Conservation (phyloP, 495 filamentous ascomycete genomes). For the Penicillium robsamsonii region DNA sequence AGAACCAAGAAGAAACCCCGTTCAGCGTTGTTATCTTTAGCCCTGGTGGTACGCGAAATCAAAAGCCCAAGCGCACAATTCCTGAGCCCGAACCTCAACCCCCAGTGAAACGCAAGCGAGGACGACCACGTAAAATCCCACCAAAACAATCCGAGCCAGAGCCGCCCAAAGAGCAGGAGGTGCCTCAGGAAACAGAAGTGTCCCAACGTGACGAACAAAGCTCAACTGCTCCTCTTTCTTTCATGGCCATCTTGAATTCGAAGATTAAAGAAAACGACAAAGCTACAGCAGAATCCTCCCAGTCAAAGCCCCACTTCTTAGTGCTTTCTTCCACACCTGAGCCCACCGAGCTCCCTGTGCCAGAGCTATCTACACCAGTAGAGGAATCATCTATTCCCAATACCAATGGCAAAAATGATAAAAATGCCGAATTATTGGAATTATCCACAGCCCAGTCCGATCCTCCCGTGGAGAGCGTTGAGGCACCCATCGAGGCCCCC, state of each 20-base stretch:
- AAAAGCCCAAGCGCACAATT: conserved; percentile 14
- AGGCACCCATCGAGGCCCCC: not conserved
- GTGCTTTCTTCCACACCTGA: not conserved
- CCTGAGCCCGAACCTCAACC: conserved; percentile 18
- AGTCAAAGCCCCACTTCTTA: not conserved
- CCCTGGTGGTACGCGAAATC: not conserved
- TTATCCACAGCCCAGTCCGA: not conserved
- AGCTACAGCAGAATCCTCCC: not conserved
- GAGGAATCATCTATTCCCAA: not conserved
- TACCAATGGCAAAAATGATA: not conserved
- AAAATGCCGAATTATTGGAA: too few species aligned
- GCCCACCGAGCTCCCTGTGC: not conserved
- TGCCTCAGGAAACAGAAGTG: not conserved
- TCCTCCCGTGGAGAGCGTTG: not conserved
- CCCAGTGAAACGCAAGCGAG: conserved; percentile 21
- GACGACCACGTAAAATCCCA: conserved; percentile 16
- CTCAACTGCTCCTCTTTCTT: not conserved
- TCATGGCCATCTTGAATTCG: not conserved
- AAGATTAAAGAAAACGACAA: not conserved
- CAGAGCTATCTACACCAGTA: not conserved
- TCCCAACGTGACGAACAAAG: not conserved
- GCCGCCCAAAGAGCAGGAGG: not conserved
- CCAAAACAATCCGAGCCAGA: not conserved
- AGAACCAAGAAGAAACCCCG: not conserved
- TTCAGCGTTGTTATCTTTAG: conserved; percentile 24